Evolutionary conservation across 192 early-diverging fungal genomes (phyloP).

Genomic region (Podila verticillata): DNA sequence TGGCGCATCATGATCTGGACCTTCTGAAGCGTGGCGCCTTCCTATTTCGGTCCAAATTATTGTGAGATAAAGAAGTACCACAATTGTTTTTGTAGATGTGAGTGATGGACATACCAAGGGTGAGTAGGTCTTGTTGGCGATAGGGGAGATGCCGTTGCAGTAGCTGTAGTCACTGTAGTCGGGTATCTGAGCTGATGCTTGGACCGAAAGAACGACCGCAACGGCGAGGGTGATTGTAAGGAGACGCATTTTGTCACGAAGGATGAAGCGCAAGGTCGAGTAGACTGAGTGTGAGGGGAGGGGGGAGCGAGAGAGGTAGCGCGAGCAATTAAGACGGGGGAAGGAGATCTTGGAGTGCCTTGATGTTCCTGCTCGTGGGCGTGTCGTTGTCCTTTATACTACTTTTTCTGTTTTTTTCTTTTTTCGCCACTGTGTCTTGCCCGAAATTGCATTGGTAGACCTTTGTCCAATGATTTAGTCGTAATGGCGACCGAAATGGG

Average conservation of each 20-base stretch:
- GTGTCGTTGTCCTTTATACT: no score
- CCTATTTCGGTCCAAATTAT: background rate
- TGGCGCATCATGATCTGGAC: constrained; percentile 68
- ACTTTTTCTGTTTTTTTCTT: no score
- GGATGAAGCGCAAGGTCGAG: no score
- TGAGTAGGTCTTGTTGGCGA: constrained; percentile 9
- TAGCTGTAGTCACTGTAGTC: constrained; percentile 12
- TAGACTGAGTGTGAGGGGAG: no score
- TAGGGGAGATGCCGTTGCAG: constrained; percentile 8
- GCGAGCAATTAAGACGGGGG: no score
- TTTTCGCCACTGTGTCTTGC: no score
- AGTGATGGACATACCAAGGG: constrained; percentile 1
- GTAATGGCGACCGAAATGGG: no score
- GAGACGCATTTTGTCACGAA: background rate
- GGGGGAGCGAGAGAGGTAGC: no score
- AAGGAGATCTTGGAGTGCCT: no score
- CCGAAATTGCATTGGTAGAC: no score
- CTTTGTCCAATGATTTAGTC: no score
- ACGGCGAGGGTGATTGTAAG: constrained; percentile 6
- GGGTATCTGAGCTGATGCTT: constrained; percentile 3
- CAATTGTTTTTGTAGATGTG: background rate
- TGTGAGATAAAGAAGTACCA: background rate
- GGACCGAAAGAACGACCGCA: constrained; percentile 4
- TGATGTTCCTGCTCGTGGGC: no score
- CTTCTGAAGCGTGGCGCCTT: constrained; percentile 58